Percentiles rank a stretch among this genome's conserved stretches.
Conservation (phyloP, 78 protist genomes). For the Dictyostelium capitatum region DNA sequence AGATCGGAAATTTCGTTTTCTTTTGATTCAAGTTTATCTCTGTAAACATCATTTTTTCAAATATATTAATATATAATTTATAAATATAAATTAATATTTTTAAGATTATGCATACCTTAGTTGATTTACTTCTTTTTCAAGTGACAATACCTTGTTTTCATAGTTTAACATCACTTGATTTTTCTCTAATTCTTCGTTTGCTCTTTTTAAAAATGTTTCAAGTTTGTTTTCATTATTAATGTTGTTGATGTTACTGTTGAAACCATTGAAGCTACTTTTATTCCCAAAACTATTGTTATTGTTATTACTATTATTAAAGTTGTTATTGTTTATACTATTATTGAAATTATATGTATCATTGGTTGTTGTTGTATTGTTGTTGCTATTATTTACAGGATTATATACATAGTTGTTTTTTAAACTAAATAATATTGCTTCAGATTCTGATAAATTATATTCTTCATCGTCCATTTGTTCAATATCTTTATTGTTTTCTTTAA, state of each 20-base stretch:
- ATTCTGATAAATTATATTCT: not conserved
- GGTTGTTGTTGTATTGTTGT: not conserved
- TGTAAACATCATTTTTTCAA: not conserved
- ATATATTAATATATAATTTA: not conserved
- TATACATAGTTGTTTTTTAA: constrained; percentile 1
- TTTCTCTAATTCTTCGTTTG: not conserved
- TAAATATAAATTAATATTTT: too few relatives aligned
- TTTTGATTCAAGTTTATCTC: constrained; percentile 35
- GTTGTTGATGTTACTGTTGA: not conserved
- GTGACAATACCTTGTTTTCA: not conserved
- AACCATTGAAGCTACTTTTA: not conserved
- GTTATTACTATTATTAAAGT: too few relatives aligned
- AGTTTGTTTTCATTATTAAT: not conserved
- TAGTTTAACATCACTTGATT: not conserved
- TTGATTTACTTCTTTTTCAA: not conserved
- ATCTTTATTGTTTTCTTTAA: not conserved
- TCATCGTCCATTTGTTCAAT: not conserved
- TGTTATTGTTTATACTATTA: too few relatives aligned
- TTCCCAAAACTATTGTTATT: not conserved
- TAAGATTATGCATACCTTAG: not conserved
- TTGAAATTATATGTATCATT: not conserved
- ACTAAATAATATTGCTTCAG: constrained; percentile 12
- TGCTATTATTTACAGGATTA: not conserved
- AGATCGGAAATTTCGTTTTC: constrained; percentile 40
- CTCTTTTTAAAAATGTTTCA: not conserved